Base-by-base conservation (phyloP, 1,139 yeast species). In the Zygotorulaspora mrakii region DNA sequence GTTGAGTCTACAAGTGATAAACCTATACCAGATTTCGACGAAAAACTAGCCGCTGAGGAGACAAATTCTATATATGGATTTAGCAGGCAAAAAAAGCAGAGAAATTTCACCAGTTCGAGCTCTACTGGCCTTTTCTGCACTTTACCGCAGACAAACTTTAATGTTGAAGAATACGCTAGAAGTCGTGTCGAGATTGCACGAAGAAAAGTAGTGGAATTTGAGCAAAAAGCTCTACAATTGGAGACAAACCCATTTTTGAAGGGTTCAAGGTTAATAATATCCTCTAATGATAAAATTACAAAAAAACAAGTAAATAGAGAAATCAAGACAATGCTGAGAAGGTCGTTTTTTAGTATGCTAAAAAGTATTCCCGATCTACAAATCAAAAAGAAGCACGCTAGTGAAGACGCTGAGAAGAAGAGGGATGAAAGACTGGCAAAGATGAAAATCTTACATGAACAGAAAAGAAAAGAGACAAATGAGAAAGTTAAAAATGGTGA, bases 101-200 rank as follows among this genome's bases (percentile, higher is more conserved):
- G 31, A 17, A 33, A 20, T 9, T 28, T 14, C 20, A n/a, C 10
- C 22, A 40, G 22, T 17, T 20, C 35, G 12, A 31, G 18, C 16
- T 27, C 40, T 10, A 20, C 42, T 13, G 47, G 47, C 21, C 36
- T 49, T 4, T 39, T 50, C 42, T 34, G 47, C 2, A 40, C 47
- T 13, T 41, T 48, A 7, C 50, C 52, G 1, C 53, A 53, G 10
- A 67, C 65, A 35, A 49, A 55, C 5, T 74, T 79, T 47, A 82
- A 82, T 58, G 69, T 82, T 33, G 74, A 70, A 9, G 74, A 65
- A 26, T 79, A 78, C 53, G 79, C 86, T 0, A 61, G 65, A 9
- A 68, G 69, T 33, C 65, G 86, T 37, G 49, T 68, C 12, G 55
- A 51, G 5, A 55, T 68, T 5, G 49, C 54, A 13, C 52, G 63